Conservation (phyloP, 805 yeast species). For the Barnettozyma wickerhamii region DNA sequence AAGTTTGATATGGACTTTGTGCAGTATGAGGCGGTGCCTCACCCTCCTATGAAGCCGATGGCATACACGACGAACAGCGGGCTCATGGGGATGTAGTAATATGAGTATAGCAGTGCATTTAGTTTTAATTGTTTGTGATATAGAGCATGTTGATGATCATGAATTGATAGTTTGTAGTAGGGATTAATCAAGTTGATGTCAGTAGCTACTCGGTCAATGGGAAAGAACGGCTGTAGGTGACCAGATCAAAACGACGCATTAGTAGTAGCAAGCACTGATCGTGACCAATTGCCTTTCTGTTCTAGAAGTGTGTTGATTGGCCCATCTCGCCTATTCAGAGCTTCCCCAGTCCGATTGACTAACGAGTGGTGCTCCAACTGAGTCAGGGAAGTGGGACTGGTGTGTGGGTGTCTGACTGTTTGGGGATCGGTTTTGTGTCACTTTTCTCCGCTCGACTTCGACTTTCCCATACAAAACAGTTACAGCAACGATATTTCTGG, state of each 20-base stretch:
- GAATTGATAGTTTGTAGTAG: too few species aligned
- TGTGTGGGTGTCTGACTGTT: background rate
- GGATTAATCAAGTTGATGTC: too few species aligned
- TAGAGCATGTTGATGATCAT: too few species aligned
- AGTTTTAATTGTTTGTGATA: background rate
- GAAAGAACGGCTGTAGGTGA: too few species aligned
- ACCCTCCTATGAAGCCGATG: conserved; percentile 93
- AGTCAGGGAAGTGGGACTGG: background rate
- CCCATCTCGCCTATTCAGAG: too few species aligned
- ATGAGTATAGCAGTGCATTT: background rate
- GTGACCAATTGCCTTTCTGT: background rate
- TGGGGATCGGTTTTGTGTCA: background rate
- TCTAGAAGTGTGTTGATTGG: too few species aligned
- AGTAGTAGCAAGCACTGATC: too few species aligned
- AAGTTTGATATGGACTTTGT: conserved; percentile 45
- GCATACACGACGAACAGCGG: conserved; percentile 63
- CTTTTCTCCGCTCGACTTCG: background rate
- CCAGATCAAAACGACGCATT: background rate
- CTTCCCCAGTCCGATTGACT: too few species aligned
- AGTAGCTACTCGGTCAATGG: too few species aligned
- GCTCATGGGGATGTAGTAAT: background rate
- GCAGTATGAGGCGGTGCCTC: conserved; percentile 78
- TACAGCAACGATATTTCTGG: too few species aligned
- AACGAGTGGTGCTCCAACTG: too few species aligned
- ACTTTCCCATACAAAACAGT: background rate